phyloP scores from a whole-genome alignment of 495 filamentous ascomycete species.

The Aspergillus diversus region DNA sequence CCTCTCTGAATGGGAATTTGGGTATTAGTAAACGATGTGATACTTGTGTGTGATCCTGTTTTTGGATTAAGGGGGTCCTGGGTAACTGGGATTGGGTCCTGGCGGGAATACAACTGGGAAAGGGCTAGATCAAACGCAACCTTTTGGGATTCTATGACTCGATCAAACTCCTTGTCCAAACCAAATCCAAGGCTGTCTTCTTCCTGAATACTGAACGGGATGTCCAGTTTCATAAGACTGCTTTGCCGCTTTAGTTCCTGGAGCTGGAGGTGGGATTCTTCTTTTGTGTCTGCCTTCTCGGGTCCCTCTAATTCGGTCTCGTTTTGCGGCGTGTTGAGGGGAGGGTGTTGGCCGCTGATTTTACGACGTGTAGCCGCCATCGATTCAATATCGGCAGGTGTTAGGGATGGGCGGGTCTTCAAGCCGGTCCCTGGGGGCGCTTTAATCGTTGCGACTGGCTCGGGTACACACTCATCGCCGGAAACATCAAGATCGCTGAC shows the following conservation, averaged over 20 bases:
- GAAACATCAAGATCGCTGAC: slow-evolving; percentile 34
- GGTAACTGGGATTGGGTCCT: slow-evolving; percentile 15
- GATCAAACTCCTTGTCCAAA: slow-evolving; percentile 89
- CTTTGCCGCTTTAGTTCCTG: slow-evolving; percentile 47
- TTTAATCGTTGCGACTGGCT: slow-evolving; percentile 87
- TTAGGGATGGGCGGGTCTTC: slow-evolving; percentile 87
- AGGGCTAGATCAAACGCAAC: slow-evolving; percentile 68
- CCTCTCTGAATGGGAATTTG: slow-evolving; percentile 75
- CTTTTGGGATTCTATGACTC: slow-evolving; percentile 97
- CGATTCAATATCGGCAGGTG: slow-evolving; percentile 78
- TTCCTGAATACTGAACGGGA: slow-evolving; percentile 58
- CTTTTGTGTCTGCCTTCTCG: slow-evolving; percentile 31
- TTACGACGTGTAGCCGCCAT: slow-evolving; percentile 89
- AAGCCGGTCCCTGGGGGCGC: slow-evolving; percentile 77
- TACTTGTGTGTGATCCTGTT: slow-evolving; percentile 7
- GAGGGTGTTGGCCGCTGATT: slow-evolving; percentile 73
- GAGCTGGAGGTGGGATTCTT: slow-evolving; percentile 33
- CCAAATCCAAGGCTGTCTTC: slow-evolving; percentile 71
- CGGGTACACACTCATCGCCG: slow-evolving; percentile 64
- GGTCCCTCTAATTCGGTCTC: slow-evolving; percentile 36
- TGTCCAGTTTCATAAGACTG: slow-evolving; percentile 67
- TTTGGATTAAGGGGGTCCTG: slow-evolving; percentile 19
- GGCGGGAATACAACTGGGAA: slow-evolving; percentile 33
- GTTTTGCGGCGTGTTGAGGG: slow-evolving; percentile 58
- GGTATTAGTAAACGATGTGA: slow-evolving; percentile 57